A percentile compares a stretch with the other conserved stretches of the same genome.
Conservation (phyloP, 2,329 filamentous ascomycete genomes). For the Thyridium curvatum region DNA sequence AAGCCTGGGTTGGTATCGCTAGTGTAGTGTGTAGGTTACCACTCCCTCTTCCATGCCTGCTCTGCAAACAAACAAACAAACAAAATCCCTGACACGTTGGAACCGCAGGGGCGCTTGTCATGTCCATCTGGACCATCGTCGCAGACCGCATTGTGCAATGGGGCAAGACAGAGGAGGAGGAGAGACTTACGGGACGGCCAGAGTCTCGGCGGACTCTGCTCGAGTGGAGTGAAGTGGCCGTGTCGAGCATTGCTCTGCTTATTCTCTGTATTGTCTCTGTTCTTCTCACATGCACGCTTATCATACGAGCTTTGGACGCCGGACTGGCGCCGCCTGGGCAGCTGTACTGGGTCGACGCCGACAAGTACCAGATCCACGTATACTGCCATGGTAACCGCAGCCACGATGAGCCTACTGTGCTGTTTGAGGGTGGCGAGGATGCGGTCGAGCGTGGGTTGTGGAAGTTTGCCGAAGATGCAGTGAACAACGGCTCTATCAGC, state of each 20-base stretch:
- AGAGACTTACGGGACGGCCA: slow-evolving; percentile 80
- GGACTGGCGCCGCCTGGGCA: slow-evolving; percentile 67
- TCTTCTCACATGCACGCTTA: slow-evolving; percentile 72
- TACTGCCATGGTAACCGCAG: slow-evolving; percentile 71
- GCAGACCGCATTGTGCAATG: slow-evolving; percentile 80
- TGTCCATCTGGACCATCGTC: slow-evolving; percentile 71
- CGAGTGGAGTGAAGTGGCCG: slow-evolving; percentile 78
- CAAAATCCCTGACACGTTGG: slow-evolving; percentile 13
- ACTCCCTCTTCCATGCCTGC: not conserved
- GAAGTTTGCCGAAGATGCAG: slow-evolving; percentile 68
- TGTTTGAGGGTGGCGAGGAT: slow-evolving; percentile 78
- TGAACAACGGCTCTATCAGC: slow-evolving; percentile 73
- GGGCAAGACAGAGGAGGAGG: slow-evolving; percentile 90
- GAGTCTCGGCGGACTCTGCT: slow-evolving; percentile 76
- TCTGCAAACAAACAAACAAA: too few species aligned
- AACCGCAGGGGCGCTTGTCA: slow-evolving; percentile 55
- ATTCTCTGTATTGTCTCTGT: slow-evolving; percentile 63
- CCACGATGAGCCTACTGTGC: slow-evolving; percentile 64
- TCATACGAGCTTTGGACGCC: slow-evolving; percentile 74
- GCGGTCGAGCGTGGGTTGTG: slow-evolving; percentile 76
- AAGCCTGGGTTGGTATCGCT: slow-evolving; percentile 85
- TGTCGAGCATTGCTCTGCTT: slow-evolving; percentile 65
- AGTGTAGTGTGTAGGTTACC: slow-evolving; percentile 61
- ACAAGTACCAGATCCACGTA: slow-evolving; percentile 82
- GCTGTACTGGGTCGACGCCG: slow-evolving; percentile 71